Evolutionary conservation across 2,329 filamentous ascomycete genomes (phyloP), one percentile per base, ranked within the genome.

Genomic region (Aspergillus hortae): DNA sequence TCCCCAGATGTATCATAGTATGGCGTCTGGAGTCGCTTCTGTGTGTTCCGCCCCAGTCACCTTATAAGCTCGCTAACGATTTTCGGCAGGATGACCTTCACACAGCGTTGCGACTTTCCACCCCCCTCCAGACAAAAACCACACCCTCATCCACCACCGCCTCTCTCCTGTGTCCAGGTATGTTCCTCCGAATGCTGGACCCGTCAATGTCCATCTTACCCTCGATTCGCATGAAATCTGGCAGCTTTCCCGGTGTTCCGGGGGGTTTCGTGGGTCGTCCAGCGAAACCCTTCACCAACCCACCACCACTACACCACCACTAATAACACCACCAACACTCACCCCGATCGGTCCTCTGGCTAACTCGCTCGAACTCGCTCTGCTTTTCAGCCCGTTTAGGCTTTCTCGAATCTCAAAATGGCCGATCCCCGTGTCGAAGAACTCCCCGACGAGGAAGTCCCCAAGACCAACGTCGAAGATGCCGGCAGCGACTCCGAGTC

Each of bases 341-440:
- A 17, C 14, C 35, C 15, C 35, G 35, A 38, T 38, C 40, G 49
- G 48, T 51, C 32, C 44, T 46, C 50, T 59, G 53, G 54, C 61
- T 64, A 53, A 64, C 56, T 40, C 41, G 58, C 49, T 30, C 38
- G 38, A 49, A 49, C 15, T 40, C 15, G 46, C 43, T 42, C 44
- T 11, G 21, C 7, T 35, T 19, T 33, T 32, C 53, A 51, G 43
- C 40, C 58, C 25, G 23, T 6, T 23, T 60, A 69, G 63, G 62
- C 57, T 59, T 52, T 41, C 44, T 51, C 52, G 48, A 56, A 53
- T 53, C 56, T 61, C 61, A 68, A 89, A 76, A 99, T 99, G 94
- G 88, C 94, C 75, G 95, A 96, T 83, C 90, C 92, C 76, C 89
- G 92, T 78, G 87, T 97, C 78, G 92, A 99, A 83, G 94, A 99